phyloP scores from a whole-genome alignment of 2,329 filamentous ascomycete genomes.

The Pseudogymnoascus sp. region DNA sequence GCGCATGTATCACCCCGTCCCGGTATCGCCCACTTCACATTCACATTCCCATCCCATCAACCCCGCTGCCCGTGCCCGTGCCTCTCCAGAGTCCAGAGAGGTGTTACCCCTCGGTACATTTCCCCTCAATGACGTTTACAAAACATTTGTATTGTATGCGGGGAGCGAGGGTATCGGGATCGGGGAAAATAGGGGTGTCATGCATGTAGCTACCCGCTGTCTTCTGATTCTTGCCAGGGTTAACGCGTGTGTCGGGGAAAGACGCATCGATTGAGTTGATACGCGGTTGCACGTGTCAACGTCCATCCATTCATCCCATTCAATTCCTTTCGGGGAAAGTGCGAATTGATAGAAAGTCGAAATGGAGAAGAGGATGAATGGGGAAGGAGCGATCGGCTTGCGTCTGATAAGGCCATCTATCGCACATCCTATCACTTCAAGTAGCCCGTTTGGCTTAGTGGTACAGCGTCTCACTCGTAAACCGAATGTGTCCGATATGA shows the following conservation, averaged over 20 bases:
- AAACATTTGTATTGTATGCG: background rate
- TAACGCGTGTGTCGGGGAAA: background rate
- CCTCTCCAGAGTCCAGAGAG: background rate
- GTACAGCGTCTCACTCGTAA: slow-evolving; percentile 17
- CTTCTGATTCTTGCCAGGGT: background rate
- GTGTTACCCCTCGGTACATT: background rate
- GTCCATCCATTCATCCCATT: background rate
- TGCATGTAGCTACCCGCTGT: background rate
- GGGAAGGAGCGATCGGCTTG: background rate
- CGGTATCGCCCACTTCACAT: slow-evolving; percentile 5
- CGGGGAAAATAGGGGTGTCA: background rate
- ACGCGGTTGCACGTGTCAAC: background rate
- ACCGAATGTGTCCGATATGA: slow-evolving; percentile 9
- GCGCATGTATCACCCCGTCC: background rate
- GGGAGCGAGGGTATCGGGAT: background rate
- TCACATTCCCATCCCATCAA: background rate
- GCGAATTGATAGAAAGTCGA: background rate
- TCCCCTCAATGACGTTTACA: background rate
- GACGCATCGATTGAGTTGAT: background rate
- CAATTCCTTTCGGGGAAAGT: background rate
- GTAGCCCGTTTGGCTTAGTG: slow-evolving; percentile 15
- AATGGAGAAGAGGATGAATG: too few relatives aligned
- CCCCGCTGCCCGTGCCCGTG: background rate
- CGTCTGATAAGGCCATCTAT: background rate
- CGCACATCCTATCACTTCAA: slow-evolving; percentile 4